Conservation (phyloP, 2,329 filamentous ascomycete genomes). For the Paracamarosporium sp. region DNA sequence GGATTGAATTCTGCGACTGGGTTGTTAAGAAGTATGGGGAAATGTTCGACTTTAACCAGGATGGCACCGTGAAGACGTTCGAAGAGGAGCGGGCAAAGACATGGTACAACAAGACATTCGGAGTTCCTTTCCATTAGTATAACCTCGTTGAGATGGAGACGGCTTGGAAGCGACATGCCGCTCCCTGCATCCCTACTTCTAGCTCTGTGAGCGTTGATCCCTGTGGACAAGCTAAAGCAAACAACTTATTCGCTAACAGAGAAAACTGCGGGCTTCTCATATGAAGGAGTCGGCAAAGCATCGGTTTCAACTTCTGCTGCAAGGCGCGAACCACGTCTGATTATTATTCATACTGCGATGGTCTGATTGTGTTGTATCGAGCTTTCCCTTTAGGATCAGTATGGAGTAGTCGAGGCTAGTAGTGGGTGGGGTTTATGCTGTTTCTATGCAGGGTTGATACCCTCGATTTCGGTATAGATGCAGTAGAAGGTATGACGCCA, state of each 20-base stretch:
- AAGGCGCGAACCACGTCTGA: not conserved
- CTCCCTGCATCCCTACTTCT: not conserved
- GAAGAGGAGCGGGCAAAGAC: not conserved
- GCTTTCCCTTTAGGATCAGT: not conserved
- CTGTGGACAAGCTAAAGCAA: not conserved
- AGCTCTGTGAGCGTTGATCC: not conserved
- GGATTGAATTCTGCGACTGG: slow-evolving; percentile 65
- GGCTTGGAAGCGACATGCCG: not conserved
- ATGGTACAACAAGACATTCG: not conserved
- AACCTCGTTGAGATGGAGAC: not conserved
- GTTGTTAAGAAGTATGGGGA: slow-evolving; percentile 36
- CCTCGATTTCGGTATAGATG: not conserved
- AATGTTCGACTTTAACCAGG: not conserved
- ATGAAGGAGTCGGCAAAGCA: not conserved
- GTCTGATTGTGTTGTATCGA: not conserved
- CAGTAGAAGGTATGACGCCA: not conserved
- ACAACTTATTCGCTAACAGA: not conserved
- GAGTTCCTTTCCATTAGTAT: not conserved
- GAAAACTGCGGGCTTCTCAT: not conserved
- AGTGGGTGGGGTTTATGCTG: not conserved
- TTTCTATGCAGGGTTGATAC: not conserved
- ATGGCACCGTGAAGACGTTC: not conserved
- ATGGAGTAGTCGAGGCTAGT: not conserved
- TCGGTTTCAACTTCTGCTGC: not conserved
- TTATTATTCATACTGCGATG: not conserved